Percentiles rank a stretch among this genome's conserved stretches.
These are phyloP conservation scores for Plantago lanceolata DNA, from an alignment of 305 asterid genomes.

Conservation along the genomic window DNA sequence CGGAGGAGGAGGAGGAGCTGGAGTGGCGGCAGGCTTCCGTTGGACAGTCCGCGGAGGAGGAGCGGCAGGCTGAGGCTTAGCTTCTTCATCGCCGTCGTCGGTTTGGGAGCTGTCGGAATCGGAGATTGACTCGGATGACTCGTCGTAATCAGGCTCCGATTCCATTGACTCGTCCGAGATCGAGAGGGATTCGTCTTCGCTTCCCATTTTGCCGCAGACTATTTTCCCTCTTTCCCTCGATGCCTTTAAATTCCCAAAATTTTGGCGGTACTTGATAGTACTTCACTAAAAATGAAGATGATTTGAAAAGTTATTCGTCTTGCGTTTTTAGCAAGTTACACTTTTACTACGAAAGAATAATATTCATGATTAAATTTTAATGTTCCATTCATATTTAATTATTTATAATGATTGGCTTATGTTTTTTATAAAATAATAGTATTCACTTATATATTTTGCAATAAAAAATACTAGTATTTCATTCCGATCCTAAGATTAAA, in stretches of 20 bases:
- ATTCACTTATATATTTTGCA: no score
- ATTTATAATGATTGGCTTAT: no score
- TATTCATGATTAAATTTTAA: no score
- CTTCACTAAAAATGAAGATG: no score
- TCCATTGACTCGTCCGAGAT: constrained; percentile 48
- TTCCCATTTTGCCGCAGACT: constrained; percentile 34
- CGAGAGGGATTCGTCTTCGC: constrained; percentile 43
- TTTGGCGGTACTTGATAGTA: no score
- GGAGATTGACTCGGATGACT: constrained; percentile 31
- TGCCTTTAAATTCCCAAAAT: constrained; percentile 15
- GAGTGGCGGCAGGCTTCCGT: constrained; percentile 64
- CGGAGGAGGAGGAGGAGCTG: constrained; percentile 14
- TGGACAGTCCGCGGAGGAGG: constrained; percentile 34
- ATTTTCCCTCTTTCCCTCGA: constrained; percentile 1
- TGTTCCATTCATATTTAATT: no score
- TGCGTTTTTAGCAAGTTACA: no score
- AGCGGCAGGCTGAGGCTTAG: constrained; percentile 31
- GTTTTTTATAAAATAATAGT: no score
- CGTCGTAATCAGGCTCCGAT: constrained; percentile 39
- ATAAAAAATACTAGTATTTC: no score
- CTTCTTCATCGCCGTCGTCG: constrained; percentile 34
- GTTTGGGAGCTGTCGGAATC: constrained; percentile 34
- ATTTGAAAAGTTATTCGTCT: no score
- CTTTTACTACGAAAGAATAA: no score
- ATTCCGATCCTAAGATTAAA: no score